A percentile compares a stretch with the other conserved stretches of the same genome.
Conservation (phyloP, 2,329 filamentous ascomycete species). For the Diaporthe batatas region DNA sequence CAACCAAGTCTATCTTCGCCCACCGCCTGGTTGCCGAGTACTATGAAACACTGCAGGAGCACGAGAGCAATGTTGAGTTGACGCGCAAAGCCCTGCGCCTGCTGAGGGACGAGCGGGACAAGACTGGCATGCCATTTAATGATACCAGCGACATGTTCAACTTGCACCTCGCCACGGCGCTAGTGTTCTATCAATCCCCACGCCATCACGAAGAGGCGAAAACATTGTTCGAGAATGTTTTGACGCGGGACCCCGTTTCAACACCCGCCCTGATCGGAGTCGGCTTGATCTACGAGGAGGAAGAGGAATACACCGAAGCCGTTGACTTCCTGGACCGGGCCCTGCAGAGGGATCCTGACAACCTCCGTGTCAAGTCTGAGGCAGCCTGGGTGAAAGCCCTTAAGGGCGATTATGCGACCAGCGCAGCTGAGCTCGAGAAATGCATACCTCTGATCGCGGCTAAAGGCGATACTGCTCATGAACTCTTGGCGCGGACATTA, state of each 20-base stretch:
- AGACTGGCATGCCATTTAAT: constrained; percentile 76
- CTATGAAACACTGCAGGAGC: constrained; percentile 86
- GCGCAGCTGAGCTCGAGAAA: constrained; percentile 76
- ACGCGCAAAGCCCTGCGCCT: constrained; percentile 80
- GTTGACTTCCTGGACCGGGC: constrained; percentile 85
- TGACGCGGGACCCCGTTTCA: constrained; percentile 80
- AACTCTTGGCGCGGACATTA: constrained; percentile 86
- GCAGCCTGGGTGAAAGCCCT: constrained; percentile 93
- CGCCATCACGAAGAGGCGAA: constrained; percentile 91
- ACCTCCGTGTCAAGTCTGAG: constrained; percentile 85
- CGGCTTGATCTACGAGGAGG: constrained; percentile 92
- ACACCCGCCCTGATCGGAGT: constrained; percentile 89
- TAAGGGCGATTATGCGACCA: constrained; percentile 78
- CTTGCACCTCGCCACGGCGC: constrained; percentile 83
- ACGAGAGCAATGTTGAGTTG: constrained; percentile 83
- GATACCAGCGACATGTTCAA: constrained; percentile 82
- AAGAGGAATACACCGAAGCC: constrained; percentile 87
- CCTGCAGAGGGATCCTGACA: constrained; percentile 77
- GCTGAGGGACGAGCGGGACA: constrained; percentile 70
- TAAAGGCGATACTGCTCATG: constrained; percentile 69
- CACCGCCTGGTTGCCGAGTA: constrained; percentile 87
- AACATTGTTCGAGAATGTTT: constrained; percentile 83
- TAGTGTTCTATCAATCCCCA: constrained; percentile 92
- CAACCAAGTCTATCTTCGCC: constrained; percentile 80
- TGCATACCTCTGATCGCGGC: constrained; percentile 76